These are phyloP conservation scores for Tremellales sp. DNA, from an alignment of 1,284 basidiomycete species.

Conservation along the genomic window DNA sequence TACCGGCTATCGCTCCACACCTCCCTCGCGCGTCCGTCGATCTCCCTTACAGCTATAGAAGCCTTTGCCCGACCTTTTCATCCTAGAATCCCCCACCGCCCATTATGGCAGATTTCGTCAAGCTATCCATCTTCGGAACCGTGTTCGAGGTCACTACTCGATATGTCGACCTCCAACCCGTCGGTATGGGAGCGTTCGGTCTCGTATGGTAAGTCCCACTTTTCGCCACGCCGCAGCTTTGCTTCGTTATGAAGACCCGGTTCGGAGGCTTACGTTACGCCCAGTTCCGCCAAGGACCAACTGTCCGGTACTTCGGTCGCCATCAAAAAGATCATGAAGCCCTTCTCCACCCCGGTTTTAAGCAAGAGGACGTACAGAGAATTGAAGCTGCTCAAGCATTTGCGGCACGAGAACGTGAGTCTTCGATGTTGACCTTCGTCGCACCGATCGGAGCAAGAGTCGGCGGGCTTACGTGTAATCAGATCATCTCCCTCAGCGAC, in stretches of 20 bases:
- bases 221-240: not conserved
- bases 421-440: not conserved
- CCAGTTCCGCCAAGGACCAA: slow-evolving; percentile 94
- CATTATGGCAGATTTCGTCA: slow-evolving; percentile 71
- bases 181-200: slow-evolving; percentile 98
- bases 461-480: too few species aligned
- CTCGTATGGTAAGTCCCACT: slow-evolving; percentile 72
- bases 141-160: slow-evolving; percentile 81
- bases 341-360: slow-evolving; percentile 95
- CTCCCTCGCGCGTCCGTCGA: too few species aligned
- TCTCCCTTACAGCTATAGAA: not conserved
- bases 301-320: slow-evolving; percentile 90
- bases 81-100: too few species aligned
- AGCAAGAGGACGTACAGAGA: slow-evolving; percentile 97
- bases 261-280: not conserved
- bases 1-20: too few species aligned
- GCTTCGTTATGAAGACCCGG: not conserved
- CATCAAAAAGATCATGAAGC: slow-evolving; percentile 99
- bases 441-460: slow-evolving; percentile 1
- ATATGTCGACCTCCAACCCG: slow-evolving; percentile 99
- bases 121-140: slow-evolving; percentile 96
- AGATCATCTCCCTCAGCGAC: slow-evolving; percentile 98
- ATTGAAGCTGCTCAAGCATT: slow-evolving; percentile 96
- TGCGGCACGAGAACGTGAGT: slow-evolving; percentile 93
- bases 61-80: not conserved